These are phyloP conservation scores for Nicotiana attenuata DNA, from an alignment of 257 asterid genomes.

Conservation along the genomic window DNA sequence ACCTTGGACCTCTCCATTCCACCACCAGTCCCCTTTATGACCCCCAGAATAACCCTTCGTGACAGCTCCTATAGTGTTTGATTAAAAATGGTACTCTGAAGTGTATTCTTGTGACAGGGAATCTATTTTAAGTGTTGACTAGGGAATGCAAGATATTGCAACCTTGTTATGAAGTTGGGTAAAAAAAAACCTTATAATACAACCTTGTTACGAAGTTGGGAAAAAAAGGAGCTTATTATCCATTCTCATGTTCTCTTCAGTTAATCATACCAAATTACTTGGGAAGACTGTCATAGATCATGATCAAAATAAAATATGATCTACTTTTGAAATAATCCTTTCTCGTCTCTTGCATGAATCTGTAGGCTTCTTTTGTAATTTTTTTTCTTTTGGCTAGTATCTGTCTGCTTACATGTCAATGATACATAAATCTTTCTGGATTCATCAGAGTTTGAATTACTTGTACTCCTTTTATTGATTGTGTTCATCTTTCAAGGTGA, in stretches of 20 bases:
- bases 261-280: not conserved
- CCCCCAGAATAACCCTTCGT: no score
- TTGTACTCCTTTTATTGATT: conserved; percentile 1
- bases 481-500: not conserved
- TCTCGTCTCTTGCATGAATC: not conserved
- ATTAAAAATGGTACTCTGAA: not conserved
- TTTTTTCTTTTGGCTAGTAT: not conserved
- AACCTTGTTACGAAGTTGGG: not conserved
- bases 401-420: not conserved
- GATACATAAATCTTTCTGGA: not conserved
- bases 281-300: not conserved
- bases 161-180: not conserved
- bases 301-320: not conserved
- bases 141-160: conserved; percentile 1
- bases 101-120: not conserved
- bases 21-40: no score
- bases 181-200: not conserved
- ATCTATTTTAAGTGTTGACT: not conserved
- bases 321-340: not conserved
- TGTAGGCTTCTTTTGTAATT: not conserved
- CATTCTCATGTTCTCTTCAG: conserved; percentile 2
- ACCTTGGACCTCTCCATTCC: no score
- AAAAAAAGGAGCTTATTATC: not conserved
- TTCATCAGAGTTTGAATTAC: not conserved
- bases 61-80: not conserved